Evolutionary conservation across 352 stramenopile species (phyloP), one percentile per base, ranked within the genome.

Genomic region (Pythium oligandrum): DNA sequence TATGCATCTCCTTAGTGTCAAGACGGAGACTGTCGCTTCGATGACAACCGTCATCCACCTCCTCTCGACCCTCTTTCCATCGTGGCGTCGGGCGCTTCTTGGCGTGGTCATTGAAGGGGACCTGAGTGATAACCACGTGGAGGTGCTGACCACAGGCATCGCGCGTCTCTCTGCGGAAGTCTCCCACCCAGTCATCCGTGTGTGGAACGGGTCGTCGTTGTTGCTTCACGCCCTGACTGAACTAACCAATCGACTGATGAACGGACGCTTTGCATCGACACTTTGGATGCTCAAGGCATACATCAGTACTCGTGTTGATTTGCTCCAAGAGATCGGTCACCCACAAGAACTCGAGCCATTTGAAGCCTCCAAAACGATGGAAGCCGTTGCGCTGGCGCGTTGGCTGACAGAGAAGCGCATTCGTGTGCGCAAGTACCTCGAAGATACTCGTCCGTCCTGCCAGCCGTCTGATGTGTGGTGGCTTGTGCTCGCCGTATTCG

Each of bases 401-500:
- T 89, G 78, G 78, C 61, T 89, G 47, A 73, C 67, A 0, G 60
- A 73, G 35, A 78, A 84, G 50, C 75, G 75, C 12, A 64, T 80
- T 12, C 60, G 77, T n/a, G 45, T 88, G 12, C 70, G 56, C 35
- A 68, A 80, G 36, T 54, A 75, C 38, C 48, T 88, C 12, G 63
- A 75, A 7, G 49, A 71, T 26, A 57, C 56, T 26, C 57, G 68
- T 2, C 43, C 45, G 0, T 58, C 53, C 4, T 40, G 17, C 26
- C 61, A 62, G 2, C 68, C 69, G 1, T 70, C 71, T 51, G 66
- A 65, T 37, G 61, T 64, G 3, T 89, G 78, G 78, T 89, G 78
- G 75, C 40, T 89, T 30, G 75, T 71, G 49, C 71, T 89, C 39
- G 62, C 66, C 1, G 66, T 71, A 9, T 73, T 83, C 3, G 44